These are phyloP conservation scores for Akebia trifoliata DNA, from an alignment of 164 flowering plant genomes.

Conservation along the genomic window DNA sequence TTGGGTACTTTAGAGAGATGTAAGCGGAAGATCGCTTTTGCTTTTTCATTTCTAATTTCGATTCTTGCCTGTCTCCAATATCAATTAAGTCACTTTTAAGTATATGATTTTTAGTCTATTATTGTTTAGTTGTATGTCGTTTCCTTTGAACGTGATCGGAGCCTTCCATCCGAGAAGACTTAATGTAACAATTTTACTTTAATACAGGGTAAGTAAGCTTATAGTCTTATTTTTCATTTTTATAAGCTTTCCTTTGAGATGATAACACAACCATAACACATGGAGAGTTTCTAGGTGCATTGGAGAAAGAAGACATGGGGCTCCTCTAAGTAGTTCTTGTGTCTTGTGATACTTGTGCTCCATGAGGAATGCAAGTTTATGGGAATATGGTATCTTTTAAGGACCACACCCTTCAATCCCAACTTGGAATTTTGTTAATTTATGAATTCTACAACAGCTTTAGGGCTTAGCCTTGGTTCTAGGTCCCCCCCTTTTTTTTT, in stretches of 20 bases:
- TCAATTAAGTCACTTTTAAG: background rate
- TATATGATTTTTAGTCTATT: background rate
- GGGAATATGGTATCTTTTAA: no score
- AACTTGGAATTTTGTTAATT: no score
- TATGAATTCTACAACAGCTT: no score
- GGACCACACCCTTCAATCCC: no score
- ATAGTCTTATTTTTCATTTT: background rate
- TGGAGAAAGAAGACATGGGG: no score
- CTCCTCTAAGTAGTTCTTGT: no score
- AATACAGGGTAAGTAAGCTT: constrained; percentile 6
- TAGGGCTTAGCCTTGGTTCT: no score
- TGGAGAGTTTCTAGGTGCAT: no score
- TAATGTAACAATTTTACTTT: constrained; percentile 10
- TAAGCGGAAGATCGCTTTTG: background rate
- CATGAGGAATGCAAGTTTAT: no score
- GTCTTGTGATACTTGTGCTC: no score
- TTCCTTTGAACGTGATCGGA: constrained; percentile 12
- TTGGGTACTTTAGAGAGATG: background rate
- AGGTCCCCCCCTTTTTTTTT: no score
- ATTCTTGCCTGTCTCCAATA: constrained; percentile 12
- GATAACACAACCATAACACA: background rate
- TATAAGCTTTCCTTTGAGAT: background rate
- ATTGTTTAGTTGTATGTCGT: background rate
- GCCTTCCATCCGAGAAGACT: constrained; percentile 14
- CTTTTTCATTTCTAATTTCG: background rate